Evolutionary conservation across 1,139 yeast genomes (phyloP).

Genomic region (Suhomyces coccinellae): DNA sequence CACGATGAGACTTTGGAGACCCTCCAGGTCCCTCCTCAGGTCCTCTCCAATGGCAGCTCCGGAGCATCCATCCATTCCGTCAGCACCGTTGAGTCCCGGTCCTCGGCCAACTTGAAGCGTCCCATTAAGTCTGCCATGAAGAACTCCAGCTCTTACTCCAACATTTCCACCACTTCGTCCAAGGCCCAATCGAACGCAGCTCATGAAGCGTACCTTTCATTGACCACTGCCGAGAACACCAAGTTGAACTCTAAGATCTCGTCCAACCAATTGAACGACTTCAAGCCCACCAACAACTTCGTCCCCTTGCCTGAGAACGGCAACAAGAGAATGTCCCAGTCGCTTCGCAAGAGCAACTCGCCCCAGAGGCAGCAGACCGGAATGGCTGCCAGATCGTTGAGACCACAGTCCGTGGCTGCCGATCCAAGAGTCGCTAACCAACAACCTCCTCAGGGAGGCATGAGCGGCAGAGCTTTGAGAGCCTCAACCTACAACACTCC

Average conservation of each 20-base stretch:
- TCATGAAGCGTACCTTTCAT: conserved; percentile 60
- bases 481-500: conserved; percentile 19
- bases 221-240: conserved; percentile 78
- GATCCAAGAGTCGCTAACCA: conserved; percentile 9
- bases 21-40: conserved; percentile 12
- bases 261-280: conserved; percentile 34
- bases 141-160: conserved; percentile 36
- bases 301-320: conserved; percentile 5
- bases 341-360: conserved; percentile 31
- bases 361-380: conserved; percentile 14
- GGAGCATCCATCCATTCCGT: conserved; percentile 34
- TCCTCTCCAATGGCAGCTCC: conserved; percentile 22
- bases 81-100: conserved; percentile 28
- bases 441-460: conserved; percentile 17
- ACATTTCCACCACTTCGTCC: conserved; percentile 12
- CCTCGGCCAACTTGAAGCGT: conserved; percentile 16
- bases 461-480: conserved; percentile 37
- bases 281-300: conserved; percentile 6
- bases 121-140: conserved; percentile 72
- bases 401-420: conserved; percentile 33
- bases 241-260: conserved; percentile 64
- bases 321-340: conserved; percentile 32
- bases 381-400: conserved; percentile 27
- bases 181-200: conserved; percentile 41
- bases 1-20: conserved; percentile 5